These are phyloP conservation scores for Hordeum vulgare DNA, from an alignment of 176 grass and related monocot genomes.

Conservation along the genomic window DNA sequence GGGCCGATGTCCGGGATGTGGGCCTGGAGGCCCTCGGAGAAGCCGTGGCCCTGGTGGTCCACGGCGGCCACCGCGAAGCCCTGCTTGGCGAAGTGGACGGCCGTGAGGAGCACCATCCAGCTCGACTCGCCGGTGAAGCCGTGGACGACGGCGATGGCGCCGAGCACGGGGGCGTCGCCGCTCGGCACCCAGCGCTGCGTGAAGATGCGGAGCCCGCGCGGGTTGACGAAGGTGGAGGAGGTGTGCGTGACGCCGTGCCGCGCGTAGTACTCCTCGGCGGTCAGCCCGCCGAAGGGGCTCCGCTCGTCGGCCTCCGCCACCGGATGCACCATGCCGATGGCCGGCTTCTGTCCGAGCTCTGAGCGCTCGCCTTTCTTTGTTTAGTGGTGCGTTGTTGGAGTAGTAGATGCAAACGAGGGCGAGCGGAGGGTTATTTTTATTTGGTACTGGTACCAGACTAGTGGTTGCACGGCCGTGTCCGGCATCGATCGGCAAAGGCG, in stretches of 20 bases:
- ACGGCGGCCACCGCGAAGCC: slow-evolving; percentile 77
- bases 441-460: background rate
- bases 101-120: slow-evolving; percentile 64
- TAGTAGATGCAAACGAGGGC: background rate
- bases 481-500: too few relatives aligned
- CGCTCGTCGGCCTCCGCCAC: slow-evolving; percentile 75
- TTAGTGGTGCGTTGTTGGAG: background rate
- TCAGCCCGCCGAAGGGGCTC: slow-evolving; percentile 46
- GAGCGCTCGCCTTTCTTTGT: background rate
- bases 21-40: slow-evolving; percentile 57
- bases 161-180: background rate
- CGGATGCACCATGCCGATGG: slow-evolving; percentile 37
- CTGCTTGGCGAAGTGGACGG: slow-evolving; percentile 63
- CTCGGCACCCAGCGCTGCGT: slow-evolving; percentile 2
- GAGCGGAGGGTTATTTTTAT: too few relatives aligned
- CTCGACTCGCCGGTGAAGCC: slow-evolving; percentile 12
- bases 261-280: background rate
- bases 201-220: background rate
- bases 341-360: background rate
- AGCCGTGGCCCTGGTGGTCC: slow-evolving; percentile 89
- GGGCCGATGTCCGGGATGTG: slow-evolving; percentile 69
- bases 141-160: background rate
- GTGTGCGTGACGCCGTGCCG: background rate
- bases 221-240: background rate
- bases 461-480: too few relatives aligned